Conservation (phyloP, 83 land plant species). For the Diphasiastrum complanatum region DNA sequence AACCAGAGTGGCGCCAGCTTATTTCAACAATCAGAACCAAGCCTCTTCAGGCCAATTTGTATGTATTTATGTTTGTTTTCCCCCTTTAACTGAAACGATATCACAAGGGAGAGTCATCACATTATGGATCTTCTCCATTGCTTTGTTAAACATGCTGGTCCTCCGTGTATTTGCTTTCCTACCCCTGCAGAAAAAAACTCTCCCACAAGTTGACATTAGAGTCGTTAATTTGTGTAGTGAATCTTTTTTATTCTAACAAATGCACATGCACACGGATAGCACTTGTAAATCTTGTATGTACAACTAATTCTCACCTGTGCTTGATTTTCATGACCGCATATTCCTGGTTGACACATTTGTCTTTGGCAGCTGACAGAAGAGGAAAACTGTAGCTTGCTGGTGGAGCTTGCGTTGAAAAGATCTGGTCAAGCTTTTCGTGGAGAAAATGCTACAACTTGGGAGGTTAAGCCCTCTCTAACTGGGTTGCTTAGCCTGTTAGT, state of each 20-base stretch:
- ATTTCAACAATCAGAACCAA: constrained; percentile 78
- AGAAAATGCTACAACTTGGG: constrained; percentile 65
- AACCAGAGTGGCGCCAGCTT: constrained; percentile 75
- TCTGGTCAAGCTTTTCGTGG: constrained; percentile 45
- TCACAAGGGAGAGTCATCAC: neutral
- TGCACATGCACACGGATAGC: too few species aligned
- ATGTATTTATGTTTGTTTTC: constrained; percentile 14
- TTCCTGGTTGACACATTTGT: neutral
- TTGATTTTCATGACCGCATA: neutral
- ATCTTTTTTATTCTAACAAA: too few species aligned
- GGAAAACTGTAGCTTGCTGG: constrained; percentile 61
- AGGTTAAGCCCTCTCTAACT: constrained; percentile 41
- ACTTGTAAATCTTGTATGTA: neutral
- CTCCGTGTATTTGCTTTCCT: too few species aligned
- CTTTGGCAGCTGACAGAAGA: constrained; percentile 50
- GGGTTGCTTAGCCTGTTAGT: neutral
- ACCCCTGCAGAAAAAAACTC: too few species aligned
- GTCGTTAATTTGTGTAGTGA: too few species aligned
- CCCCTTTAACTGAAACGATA: neutral
- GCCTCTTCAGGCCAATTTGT: constrained; percentile 88
- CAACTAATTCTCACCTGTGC: neutral
- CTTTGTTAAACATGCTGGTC: neutral
- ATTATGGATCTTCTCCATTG: constrained; percentile 1
- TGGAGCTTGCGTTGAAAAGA: constrained; percentile 71
- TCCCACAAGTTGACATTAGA: too few species aligned